These are phyloP conservation scores for Aspergillus homomorphus DNA, from an alignment of 495 filamentous ascomycete genomes.

Conservation along the genomic window DNA sequence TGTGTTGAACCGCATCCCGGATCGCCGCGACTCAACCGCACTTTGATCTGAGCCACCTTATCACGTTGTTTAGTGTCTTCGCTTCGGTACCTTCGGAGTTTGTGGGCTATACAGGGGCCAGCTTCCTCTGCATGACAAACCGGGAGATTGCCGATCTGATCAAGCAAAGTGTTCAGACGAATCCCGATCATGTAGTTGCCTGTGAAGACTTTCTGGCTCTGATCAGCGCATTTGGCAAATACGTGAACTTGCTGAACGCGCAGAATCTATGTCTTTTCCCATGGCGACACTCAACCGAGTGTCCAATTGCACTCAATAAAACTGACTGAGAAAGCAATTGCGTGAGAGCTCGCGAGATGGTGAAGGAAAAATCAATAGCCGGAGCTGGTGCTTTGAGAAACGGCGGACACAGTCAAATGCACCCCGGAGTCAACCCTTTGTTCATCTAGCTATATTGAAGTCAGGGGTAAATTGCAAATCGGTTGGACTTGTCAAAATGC, in stretches of 20 bases:
- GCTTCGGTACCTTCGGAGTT: constrained; percentile 9
- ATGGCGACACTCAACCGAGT: constrained; percentile 15
- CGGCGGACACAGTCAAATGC: too few species aligned
- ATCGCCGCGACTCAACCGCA: constrained; percentile 5
- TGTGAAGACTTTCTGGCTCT: constrained; percentile 16
- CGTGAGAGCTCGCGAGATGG: too few species aligned
- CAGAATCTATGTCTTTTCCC: constrained; percentile 17
- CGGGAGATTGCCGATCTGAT: constrained; percentile 10
- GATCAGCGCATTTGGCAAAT: constrained; percentile 14
- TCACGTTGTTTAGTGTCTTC: constrained; percentile 9
- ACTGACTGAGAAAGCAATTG: too few species aligned
- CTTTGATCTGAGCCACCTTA: constrained; percentile 14
- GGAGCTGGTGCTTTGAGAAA: too few species aligned
- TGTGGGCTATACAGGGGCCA: constrained; percentile 7
- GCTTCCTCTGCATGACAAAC: constrained; percentile 10
- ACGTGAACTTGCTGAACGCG: constrained; percentile 18
- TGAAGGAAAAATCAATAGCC: too few species aligned
- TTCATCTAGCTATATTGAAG: too few species aligned
- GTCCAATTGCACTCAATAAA: too few species aligned
- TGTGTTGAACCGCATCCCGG: constrained; percentile 12
- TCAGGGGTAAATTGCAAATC: too few species aligned
- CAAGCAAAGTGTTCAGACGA: constrained; percentile 3
- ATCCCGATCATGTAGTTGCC: constrained; percentile 6
- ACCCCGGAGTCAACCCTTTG: too few species aligned
- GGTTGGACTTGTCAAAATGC: too few species aligned